These are phyloP conservation scores for Pontederia crassipes DNA, from an alignment of 176 grass and related monocot genomes.

Conservation along the genomic window DNA sequence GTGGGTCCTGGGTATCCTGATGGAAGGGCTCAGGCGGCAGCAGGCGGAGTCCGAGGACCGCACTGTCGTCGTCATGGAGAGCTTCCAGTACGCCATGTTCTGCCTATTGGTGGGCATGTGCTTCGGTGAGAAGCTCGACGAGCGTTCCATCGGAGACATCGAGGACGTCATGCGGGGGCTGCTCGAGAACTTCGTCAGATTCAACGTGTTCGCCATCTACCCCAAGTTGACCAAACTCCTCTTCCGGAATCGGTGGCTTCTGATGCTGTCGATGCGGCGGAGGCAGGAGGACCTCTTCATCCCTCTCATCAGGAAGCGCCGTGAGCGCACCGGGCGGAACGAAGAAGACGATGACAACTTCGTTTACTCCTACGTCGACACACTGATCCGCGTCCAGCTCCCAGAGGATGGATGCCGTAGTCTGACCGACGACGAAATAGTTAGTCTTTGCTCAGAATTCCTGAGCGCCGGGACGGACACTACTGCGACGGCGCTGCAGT, in stretches of 20 bases:
- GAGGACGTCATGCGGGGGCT: conserved; percentile 18
- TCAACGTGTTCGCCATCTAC: conserved; percentile 4
- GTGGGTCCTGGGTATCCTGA: conserved; percentile 26
- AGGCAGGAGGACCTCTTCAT: conserved; percentile 29
- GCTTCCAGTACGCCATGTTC: conserved; percentile 42
- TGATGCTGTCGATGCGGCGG: background rate
- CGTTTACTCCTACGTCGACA: conserved; percentile 29
- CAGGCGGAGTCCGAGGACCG: background rate
- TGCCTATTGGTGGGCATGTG: conserved; percentile 50
- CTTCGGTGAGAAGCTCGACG: conserved; percentile 33
- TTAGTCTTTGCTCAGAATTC: conserved; percentile 3
- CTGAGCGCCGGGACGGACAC: conserved; percentile 4
- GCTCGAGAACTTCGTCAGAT: background rate
- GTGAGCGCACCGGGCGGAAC: background rate
- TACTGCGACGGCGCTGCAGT: conserved; percentile 1
- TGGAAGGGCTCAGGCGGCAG: conserved; percentile 1
- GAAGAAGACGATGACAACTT: background rate
- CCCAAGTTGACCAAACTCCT: conserved; percentile 4
- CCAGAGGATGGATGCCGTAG: conserved; percentile 22
- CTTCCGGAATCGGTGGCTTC: conserved; percentile 12
- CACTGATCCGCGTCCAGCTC: conserved; percentile 22
- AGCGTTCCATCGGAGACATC: conserved; percentile 28
- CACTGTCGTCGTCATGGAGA: conserved; percentile 20
- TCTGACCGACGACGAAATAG: background rate
- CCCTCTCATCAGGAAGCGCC: conserved; percentile 10